Base-by-base conservation (phyloP, 2,329 filamentous ascomycete genomes). In the Ceratocystis eucalypticola region DNA sequence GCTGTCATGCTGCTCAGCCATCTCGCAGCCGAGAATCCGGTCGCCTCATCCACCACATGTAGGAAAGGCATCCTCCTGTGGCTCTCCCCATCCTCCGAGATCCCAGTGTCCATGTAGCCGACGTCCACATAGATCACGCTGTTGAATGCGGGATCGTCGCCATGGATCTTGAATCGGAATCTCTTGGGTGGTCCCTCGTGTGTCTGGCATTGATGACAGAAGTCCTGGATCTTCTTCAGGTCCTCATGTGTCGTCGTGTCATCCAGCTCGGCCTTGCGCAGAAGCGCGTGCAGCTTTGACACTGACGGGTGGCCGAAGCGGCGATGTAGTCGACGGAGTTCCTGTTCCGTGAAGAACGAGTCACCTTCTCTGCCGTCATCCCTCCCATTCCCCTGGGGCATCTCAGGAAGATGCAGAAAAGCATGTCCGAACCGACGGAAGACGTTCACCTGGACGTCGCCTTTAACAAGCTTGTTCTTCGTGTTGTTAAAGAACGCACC, bases 121-220 rank as follows among this genome's bases (percentile, higher is more conserved):
- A 57, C 20, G n/a, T 57, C 53, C 12, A 57, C 17, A 2, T 20
- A 17, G 6, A 22, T 30, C 3, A 22, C 25, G 53, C 20, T 12
- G 28, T 57, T 55, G 63, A 61, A 41, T 61, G 65, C 7, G 70
- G 72, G 45, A 71, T 70, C 4, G 70, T 71, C 28, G 28, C 28
- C 69, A 68, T 69, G 17, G 71, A 74, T 5, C 71, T 76, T 57
- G 25, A 57, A 57, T 4, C 25, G 2, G 10, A 57, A 57, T 2
- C 53, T 15, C 10, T 22, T 22, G 10, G 53, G 53, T 12, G 53
- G 20, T 22, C 53, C 12, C 20, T 22, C 1, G 53, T 57, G 10
- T 3, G 10, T 46, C n/a, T 46, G 44, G 44, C 44, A 46, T 1
- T 46, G 7, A 15, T 12, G 12, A 3, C 44, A 46, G 44, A 15